A percentile compares a stretch with the other conserved stretches of the same genome.
phyloP scores from a whole-genome alignment of 108 stramenopile genomes.

The Discostella stelligeroides region DNA sequence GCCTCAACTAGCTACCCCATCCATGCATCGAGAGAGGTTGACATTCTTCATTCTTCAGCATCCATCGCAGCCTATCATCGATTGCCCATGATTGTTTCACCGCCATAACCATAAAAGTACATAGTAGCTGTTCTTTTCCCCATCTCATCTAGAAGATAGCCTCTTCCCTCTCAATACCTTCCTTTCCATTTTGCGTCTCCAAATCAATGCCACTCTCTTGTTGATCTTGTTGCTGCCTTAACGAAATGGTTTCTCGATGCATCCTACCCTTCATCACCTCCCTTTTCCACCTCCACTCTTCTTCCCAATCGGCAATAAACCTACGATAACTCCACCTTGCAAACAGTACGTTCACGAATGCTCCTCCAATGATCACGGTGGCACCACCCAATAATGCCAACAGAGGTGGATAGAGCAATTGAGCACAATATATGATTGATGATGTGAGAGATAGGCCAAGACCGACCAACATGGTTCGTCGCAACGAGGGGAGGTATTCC shows the following conservation, averaged over 20 bases:
- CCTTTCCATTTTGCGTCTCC: no score
- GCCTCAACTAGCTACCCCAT: no score
- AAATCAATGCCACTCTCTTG: no score
- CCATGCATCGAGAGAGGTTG: no score
- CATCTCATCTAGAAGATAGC: no score
- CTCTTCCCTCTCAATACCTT: no score
- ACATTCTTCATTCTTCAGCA: no score
- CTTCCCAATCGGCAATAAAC: conserved; percentile 42
- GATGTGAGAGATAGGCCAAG: conserved; percentile 48
- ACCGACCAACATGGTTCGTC: conserved; percentile 44
- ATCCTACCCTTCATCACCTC: conserved; percentile 33
- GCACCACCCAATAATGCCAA: conserved; percentile 49
- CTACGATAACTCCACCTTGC: conserved; percentile 28
- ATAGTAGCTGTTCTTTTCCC: no score
- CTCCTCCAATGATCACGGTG: conserved; percentile 34
- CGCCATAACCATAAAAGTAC: no score
- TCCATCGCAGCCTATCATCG: no score
- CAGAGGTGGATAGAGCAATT: conserved; percentile 49
- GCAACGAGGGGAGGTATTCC: conserved; percentile 32
- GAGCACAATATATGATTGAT: conserved; percentile 41
- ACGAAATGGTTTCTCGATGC: conserved; percentile 18
- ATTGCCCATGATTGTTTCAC: no score
- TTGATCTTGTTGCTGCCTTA: no score
- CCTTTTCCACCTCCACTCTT: conserved; percentile 47
- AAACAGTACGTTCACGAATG: conserved; percentile 20